Base-by-base conservation (phyloP, 2,329 filamentous ascomycete species). In the Colletotrichum zoysiae region DNA sequence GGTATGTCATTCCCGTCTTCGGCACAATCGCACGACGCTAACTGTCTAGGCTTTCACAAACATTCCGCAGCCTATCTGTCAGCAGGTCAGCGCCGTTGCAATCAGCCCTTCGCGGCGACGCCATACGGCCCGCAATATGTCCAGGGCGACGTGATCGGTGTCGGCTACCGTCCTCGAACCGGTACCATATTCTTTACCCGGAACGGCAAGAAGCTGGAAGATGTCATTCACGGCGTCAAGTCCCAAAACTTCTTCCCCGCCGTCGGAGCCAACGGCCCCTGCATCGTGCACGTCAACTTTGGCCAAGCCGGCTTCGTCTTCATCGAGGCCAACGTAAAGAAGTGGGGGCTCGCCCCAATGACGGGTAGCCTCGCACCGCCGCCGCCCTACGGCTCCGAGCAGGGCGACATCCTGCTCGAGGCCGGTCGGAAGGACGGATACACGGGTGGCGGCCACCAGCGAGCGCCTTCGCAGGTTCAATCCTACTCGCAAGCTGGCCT, bases 281-380 rank as follows among this genome's bases (percentile, higher is more conserved):
- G 94, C 77, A 92, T 92, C 42, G 90, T 99, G 1, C 95, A 99
- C 80, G 96, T 98, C 79, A 99, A 99, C 81, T 97, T 99, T 80
- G 96, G 96, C 9, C 96, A 99, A 81, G 94, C 96, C 78, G 96
- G 96, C 44, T 99, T 98, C 79, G 96, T 99, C 60, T 99, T 98
- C 79, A 98, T 99, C 77, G 96, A 99, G 83, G 96, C 95, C 74
- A 99, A 99, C 78, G 96, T 99, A 73, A 99, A 99, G 90, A 99
- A 98, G 86, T 99, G 96, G 96, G 96, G 96, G 2, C 86, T 99
- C 67, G 96, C 96, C 59, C 96, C 96, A 6, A 97, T 97, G 88
- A 98, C 94, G 1, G 96, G 96, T 71, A 97, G 94, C 78, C 87
- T 99, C 71, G 96, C 96, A 38, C 96, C 96, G 20, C 96, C 96